These are phyloP conservation scores for Chamaecyparis obtusa DNA, from an alignment of 75 land plant genomes.

Conservation along the genomic window DNA sequence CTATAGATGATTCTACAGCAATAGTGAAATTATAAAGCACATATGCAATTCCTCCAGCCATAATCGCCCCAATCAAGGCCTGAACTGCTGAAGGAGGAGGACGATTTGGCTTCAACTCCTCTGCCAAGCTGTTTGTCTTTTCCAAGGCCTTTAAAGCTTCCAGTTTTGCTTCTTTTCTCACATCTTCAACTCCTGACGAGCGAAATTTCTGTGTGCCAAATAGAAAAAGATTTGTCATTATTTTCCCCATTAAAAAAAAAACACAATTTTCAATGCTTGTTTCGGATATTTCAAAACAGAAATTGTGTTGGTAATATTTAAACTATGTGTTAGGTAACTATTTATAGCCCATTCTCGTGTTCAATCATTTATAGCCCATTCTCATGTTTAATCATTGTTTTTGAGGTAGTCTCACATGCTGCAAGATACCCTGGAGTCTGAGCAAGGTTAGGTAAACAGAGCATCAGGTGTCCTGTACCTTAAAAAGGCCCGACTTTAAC, in stretches of 20 bases:
- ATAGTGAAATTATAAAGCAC: conserved; percentile 77
- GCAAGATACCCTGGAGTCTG: neutral
- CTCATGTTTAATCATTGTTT: neutral
- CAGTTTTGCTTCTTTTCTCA: conserved; percentile 46
- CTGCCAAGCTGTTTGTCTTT: conserved; percentile 24
- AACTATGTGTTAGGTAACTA: neutral
- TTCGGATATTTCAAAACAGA: neutral
- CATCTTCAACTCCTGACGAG: conserved; percentile 47
- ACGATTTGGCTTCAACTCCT: neutral
- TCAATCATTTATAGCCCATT: neutral
- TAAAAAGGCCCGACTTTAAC: neutral
- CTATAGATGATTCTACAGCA: conserved; percentile 65
- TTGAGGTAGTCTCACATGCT: neutral
- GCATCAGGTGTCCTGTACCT: neutral
- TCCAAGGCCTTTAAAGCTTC: conserved; percentile 63
- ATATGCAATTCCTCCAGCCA: conserved; percentile 77
- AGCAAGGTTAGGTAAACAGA: neutral
- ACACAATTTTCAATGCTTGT: neutral
- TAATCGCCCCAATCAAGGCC: conserved; percentile 67
- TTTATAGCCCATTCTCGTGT: neutral
- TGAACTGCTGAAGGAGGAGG: conserved; percentile 61
- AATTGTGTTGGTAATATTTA: too few species aligned
- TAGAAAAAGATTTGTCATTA: neutral
- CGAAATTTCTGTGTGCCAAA: conserved; percentile 47
- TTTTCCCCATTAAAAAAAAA: neutral